phyloP scores from a whole-genome alignment of 1,139 yeast genomes.

The Saccharomyces hybrid region DNA sequence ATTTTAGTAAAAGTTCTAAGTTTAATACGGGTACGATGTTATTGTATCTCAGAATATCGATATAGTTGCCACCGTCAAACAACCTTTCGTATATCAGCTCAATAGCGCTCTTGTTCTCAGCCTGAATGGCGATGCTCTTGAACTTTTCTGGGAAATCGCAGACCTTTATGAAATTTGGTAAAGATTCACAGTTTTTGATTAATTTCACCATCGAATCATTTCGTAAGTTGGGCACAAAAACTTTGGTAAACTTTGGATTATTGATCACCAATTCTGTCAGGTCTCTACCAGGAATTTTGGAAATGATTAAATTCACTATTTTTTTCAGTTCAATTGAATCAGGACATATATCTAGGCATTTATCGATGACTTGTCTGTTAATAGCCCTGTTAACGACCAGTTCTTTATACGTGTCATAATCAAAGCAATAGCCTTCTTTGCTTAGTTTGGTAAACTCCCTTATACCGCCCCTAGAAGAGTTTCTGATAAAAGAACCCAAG shows the following conservation, averaged over 20 bases:
- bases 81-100: conserved; percentile 18
- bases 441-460: conserved; percentile 23
- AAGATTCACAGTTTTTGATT: conserved; percentile 8
- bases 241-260: conserved; percentile 13
- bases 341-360: conserved; percentile 15
- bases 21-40: conserved; percentile 22
- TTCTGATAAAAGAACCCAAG: conserved; percentile 24
- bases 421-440: conserved; percentile 27
- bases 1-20: conserved; percentile 20
- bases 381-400: conserved; percentile 17
- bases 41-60: conserved; percentile 18
- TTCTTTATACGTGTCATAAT: conserved; percentile 28
- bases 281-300: conserved; percentile 10
- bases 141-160: conserved; percentile 25
- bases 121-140: conserved; percentile 24
- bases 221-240: conserved; percentile 20
- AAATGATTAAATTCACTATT: conserved; percentile 18
- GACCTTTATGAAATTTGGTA: conserved; percentile 14
- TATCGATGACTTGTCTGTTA: conserved; percentile 17
- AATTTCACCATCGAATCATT: conserved; percentile 16
- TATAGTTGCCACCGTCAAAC: conserved; percentile 15
- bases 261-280: conserved; percentile 12
- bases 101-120: conserved; percentile 22
- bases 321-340: conserved; percentile 17
- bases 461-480: conserved; percentile 22